Percentiles rank a stretch among this genome's conserved stretches.
phyloP scores from a whole-genome alignment of 2,329 filamentous ascomycete species.

The Ploettnerulaceae sp. region DNA sequence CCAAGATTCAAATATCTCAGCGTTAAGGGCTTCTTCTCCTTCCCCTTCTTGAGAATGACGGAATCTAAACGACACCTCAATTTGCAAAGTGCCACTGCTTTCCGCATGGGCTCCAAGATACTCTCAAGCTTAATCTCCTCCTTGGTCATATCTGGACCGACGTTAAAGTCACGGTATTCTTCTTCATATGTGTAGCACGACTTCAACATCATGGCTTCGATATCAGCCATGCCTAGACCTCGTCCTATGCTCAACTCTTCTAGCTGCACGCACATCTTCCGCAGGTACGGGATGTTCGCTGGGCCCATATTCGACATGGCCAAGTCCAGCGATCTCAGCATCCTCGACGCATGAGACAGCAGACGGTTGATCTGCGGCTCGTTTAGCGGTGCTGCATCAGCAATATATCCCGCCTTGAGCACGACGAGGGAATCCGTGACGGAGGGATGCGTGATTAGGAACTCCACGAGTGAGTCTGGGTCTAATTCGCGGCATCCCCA shows the following conservation, averaged over 20 bases:
- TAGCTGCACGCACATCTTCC: slow-evolving; percentile 9
- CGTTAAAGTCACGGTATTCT: neutral
- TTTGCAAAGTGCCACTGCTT: slow-evolving; percentile 22
- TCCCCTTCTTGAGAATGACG: neutral
- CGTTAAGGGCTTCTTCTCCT: neutral
- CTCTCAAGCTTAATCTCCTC: slow-evolving; percentile 4
- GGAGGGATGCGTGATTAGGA: slow-evolving; percentile 6
- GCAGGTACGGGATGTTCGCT: slow-evolving; percentile 9
- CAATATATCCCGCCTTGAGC: slow-evolving; percentile 4
- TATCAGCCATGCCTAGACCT: slow-evolving; percentile 14
- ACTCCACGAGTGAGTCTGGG: neutral
- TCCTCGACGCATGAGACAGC: neutral
- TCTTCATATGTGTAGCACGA: neutral
- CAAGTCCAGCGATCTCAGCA: slow-evolving; percentile 15
- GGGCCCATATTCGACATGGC: slow-evolving; percentile 9
- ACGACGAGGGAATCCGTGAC: slow-evolving; percentile 4
- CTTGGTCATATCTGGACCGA: neutral
- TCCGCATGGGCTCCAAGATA: slow-evolving; percentile 16
- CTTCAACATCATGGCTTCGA: slow-evolving; percentile 19
- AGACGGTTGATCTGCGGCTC: slow-evolving; percentile 8
- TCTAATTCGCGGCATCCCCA: neutral
- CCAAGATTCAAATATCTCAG: slow-evolving; percentile 17
- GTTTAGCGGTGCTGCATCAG: slow-evolving; percentile 2
- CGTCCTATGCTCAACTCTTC: slow-evolving; percentile 17
- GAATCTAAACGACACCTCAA: slow-evolving; percentile 15